Evolutionary conservation across 768 basidiomycete species (phyloP).

Genomic region (Serpula lacrymans): DNA sequence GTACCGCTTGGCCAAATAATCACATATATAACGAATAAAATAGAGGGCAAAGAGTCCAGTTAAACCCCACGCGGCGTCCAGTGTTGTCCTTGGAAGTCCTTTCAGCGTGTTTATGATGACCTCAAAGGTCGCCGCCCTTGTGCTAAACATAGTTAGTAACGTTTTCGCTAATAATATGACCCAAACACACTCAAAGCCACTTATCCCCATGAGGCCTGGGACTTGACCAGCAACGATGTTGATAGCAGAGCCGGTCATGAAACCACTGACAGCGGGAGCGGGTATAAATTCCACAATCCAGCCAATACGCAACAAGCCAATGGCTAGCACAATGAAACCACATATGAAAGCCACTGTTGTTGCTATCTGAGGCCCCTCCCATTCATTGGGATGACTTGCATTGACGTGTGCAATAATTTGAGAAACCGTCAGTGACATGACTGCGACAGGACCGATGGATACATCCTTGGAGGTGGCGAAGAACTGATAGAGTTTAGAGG

Average conservation of each 20-base stretch:
- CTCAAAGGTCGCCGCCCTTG: slow-evolving; percentile 76
- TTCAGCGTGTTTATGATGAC: slow-evolving; percentile 95
- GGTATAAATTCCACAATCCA: slow-evolving; percentile 97
- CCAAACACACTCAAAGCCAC: slow-evolving; percentile 71
- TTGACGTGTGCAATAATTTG: slow-evolving; percentile 74
- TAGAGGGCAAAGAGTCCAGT: slow-evolving; percentile 71
- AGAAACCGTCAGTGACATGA: slow-evolving; percentile 89
- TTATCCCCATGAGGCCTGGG: slow-evolving; percentile 85
- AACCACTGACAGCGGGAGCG: slow-evolving; percentile 77
- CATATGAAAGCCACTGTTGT: slow-evolving; percentile 80
- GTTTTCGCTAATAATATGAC: background rate
- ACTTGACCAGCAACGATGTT: slow-evolving; percentile 87
- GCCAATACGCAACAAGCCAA: slow-evolving; percentile 86
- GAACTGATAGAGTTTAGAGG: slow-evolving; percentile 44
- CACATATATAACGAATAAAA: slow-evolving; percentile 57
- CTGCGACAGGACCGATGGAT: slow-evolving; percentile 98
- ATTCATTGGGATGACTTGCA: slow-evolving; percentile 49
- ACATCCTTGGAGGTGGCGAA: slow-evolving; percentile 99
- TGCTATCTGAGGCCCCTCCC: slow-evolving; percentile 72
- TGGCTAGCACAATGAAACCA: slow-evolving; percentile 87
- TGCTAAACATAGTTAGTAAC: slow-evolving; percentile 41
- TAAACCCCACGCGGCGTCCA: slow-evolving; percentile 91
- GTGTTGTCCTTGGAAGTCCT: slow-evolving; percentile 61
- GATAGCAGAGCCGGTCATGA: slow-evolving; percentile 99
- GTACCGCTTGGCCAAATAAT: slow-evolving; percentile 48